phyloP scores from a whole-genome alignment of 192 early-diverging fungal species.

The Gigaspora rosea region DNA sequence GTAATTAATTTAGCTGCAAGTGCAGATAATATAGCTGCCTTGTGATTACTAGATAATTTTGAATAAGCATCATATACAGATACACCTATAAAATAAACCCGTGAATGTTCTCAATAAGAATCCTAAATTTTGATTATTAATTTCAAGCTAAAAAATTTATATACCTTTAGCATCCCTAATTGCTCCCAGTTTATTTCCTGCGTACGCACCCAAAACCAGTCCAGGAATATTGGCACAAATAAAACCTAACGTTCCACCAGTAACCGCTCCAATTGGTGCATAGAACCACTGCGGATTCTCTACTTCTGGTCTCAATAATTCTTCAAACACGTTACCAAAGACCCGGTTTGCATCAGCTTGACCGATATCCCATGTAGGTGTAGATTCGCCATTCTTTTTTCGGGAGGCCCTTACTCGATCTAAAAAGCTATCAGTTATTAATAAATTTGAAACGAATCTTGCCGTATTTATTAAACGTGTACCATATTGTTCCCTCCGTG shows the following conservation, averaged over 20 bases:
- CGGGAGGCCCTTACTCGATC: slow-evolving; percentile 7
- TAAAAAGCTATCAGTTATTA: neutral
- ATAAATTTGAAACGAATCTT: neutral
- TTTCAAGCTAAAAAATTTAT: neutral
- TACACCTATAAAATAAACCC: slow-evolving; percentile 40
- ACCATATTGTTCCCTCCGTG: slow-evolving; percentile 58
- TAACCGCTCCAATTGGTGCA: slow-evolving; percentile 65
- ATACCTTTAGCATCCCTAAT: slow-evolving; percentile 34
- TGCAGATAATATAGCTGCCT: slow-evolving; percentile 56
- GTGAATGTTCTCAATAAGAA: neutral
- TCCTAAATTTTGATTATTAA: too few relatives aligned
- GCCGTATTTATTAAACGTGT: slow-evolving; percentile 3
- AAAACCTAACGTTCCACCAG: slow-evolving; percentile 74
- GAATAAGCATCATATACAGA: slow-evolving; percentile 61
- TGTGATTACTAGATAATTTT: slow-evolving; percentile 56
- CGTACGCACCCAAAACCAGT: slow-evolving; percentile 53
- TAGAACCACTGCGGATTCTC: slow-evolving; percentile 60
- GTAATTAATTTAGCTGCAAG: slow-evolving; percentile 45
- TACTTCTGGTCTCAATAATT: slow-evolving; percentile 74
- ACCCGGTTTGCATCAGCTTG: slow-evolving; percentile 61
- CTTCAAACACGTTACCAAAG: slow-evolving; percentile 82
- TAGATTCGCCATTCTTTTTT: slow-evolving; percentile 10
- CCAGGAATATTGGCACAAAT: slow-evolving; percentile 68
- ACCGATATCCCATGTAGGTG: slow-evolving; percentile 12
- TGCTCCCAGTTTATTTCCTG: slow-evolving; percentile 49